Percentiles rank a stretch among this genome's conserved stretches.
These are phyloP conservation scores for Alliaria petiolata DNA, from an alignment of 345 rosid genomes.

Conservation along the genomic window DNA sequence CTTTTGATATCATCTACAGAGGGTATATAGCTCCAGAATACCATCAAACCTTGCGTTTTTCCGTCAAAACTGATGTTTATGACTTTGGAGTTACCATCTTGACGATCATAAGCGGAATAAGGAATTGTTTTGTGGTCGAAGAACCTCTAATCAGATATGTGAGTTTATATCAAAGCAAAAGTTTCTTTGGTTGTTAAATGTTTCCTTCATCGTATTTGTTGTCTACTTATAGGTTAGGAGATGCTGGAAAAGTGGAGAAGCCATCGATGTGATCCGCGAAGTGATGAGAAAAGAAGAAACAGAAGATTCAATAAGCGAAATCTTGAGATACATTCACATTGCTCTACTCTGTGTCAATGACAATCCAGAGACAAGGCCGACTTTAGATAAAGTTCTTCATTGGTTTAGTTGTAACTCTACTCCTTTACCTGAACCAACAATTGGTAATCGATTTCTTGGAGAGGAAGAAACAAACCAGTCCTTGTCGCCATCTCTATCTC, in stretches of 20 bases:
- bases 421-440: conserved; percentile 14
- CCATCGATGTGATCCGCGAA: conserved; percentile 14
- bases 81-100: conserved; percentile 24
- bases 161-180: background rate
- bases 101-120: conserved; percentile 9
- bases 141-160: background rate
- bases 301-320: conserved; percentile 4
- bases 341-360: conserved; percentile 14
- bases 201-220: background rate
- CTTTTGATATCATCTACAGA: too few relatives aligned
- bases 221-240: background rate
- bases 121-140: too few relatives aligned
- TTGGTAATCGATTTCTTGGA: background rate
- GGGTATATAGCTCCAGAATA: background rate
- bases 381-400: conserved; percentile 11
- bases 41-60: background rate
- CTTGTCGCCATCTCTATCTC: background rate
- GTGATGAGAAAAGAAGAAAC: background rate
- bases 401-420: conserved; percentile 21
- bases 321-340: conserved; percentile 27
- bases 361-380: conserved; percentile 20
- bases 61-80: conserved; percentile 22
- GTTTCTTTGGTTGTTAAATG: background rate
- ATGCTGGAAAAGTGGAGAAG: conserved; percentile 15
- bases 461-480: conserved; percentile 4